Evolutionary conservation across 768 basidiomycete genomes (phyloP), one percentile per base, ranked within the genome.

Genomic region (Zangia roseola): DNA sequence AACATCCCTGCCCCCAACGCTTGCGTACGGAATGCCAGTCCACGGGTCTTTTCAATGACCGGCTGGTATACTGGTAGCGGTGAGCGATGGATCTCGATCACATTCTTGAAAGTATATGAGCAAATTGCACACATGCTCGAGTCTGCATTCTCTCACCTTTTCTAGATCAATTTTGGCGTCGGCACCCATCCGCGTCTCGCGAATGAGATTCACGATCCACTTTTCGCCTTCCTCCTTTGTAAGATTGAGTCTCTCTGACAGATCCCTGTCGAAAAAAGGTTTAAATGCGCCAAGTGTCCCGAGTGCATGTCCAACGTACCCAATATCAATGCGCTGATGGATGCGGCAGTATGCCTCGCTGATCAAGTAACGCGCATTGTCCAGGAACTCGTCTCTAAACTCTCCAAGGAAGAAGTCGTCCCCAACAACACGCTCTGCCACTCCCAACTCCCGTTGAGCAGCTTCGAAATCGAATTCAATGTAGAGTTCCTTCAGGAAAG

Each of bases 151-250:
- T 25, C 49, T 34, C 52, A 90, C 93, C 77, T 95, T 93, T 70
- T 94, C 93, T 23, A 98, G 77, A 68, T 98, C 95, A 52, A 98
- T 97, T 74, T 95, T 97, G 43, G 95, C 95, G 59, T 98, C 95
- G 1, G 91, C 87, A 13, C 92, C 92, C 88, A 95, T 92, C 39
- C 93, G 82, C 6, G 94, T 95, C 70, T 98, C 97, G 28, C 97
- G 84, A 61, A 98, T 97, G 53, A 98, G 87, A 74, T 98, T 97
- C 61, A 98, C 97, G 53, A 98, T 95, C 95, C 95, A 99, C 62
- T 95, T 95, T 67, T 99, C 97, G 43, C 95, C 97, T 64, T 98
- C 97, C 56, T 93, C 93, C 35, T 78, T 82, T n/a, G 89, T 86
- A 40, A 98, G 79, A 68, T 97, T 97, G 13, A 98, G 78, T 9